phyloP scores from a whole-genome alignment of 1,139 yeast species.

The Kodamaea derodonti region DNA sequence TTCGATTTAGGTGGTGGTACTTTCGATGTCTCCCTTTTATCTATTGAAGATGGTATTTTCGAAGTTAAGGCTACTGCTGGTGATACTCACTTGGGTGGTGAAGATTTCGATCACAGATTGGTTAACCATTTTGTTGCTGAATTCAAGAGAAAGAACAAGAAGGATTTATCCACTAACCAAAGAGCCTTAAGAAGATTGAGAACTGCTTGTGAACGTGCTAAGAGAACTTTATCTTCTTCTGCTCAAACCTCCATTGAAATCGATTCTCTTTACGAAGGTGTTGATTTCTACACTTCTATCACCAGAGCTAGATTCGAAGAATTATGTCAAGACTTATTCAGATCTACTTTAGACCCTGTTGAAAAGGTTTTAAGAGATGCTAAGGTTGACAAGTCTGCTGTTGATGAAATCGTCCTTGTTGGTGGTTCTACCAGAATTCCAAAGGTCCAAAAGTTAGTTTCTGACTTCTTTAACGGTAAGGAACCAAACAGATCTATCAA shows the following conservation, averaged over 20 bases:
- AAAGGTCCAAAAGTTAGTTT: constrained; percentile 37
- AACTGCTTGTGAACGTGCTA: constrained; percentile 40
- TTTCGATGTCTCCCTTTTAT: constrained; percentile 89
- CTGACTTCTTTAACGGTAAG: constrained; percentile 39
- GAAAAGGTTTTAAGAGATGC: constrained; percentile 39
- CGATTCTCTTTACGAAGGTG: constrained; percentile 36
- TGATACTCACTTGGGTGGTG: constrained; percentile 99
- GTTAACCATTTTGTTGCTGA: constrained; percentile 36
- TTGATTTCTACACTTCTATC: constrained; percentile 38
- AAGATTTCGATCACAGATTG: constrained; percentile 51
- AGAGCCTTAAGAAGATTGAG: constrained; percentile 40
- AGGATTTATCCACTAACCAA: constrained; percentile 35
- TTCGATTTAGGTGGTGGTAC: constrained; percentile 99
- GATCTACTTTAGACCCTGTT: constrained; percentile 39
- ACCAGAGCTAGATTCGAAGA: constrained; percentile 42
- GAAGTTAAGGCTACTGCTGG: constrained; percentile 98
- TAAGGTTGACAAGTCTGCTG: constrained; percentile 34
- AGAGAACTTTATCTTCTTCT: constrained; percentile 39
- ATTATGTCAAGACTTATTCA: constrained; percentile 37
- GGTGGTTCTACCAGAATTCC: constrained; percentile 44
- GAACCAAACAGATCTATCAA: constrained; percentile 41
- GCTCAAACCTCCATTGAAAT: constrained; percentile 37
- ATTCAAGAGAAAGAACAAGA: constrained; percentile 39
- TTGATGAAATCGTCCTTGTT: constrained; percentile 37
- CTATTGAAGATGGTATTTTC: constrained; percentile 93